Evolutionary conservation across 208 protist species (phyloP), one percentile per base, ranked within the genome.

Genomic region (Leishmania amazonensis): DNA sequence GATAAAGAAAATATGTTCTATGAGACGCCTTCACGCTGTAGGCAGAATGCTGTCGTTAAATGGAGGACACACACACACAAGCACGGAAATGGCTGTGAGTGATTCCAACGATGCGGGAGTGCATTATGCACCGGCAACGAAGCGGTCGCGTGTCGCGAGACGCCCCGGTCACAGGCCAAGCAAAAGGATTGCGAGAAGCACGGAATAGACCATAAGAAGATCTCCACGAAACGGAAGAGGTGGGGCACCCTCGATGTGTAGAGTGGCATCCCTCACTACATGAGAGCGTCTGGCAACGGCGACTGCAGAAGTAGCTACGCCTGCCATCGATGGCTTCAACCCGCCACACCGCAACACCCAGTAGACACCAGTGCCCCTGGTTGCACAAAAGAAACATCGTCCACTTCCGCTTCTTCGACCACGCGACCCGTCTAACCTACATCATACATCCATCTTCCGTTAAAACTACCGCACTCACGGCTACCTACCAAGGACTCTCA

Each of bases 401-500:
- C 24, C 24, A n/a, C 24, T 31, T 31, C 19, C 24, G 57, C 8
- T 31, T n/a, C 24, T n/a, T 6, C 28, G 0, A 3, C 57, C 0
- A 11, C 57, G n/a, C 24, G 9, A 5, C 57, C 51, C 2, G 13
- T 21, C 15, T 54, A 3, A 21, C 17, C 2, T 53, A 54, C 51
- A 54, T 21, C 0, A 54, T 54, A 5, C 5, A 21, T 54, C 17
- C 17, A 21, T 21, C 5, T 21, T 19, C 15, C 8, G 0, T 54
- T 21, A 3, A 19, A 13, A 0, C 15, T 5, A 54, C 51, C 17
- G 51, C 51, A 0, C 15, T 54, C 6, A 21, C 51, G 17, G 51
- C 51, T 15, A 13, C 15, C 51, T 54, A 3, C 17, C 51, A 54
- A 54, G 4, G 51, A 84, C 45, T 84, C 68, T 87, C 81, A 88